Evolutionary conservation across 2,329 filamentous ascomycete genomes (phyloP), one percentile per base, ranked within the genome.

Genomic region (Neonectria coccinea): DNA sequence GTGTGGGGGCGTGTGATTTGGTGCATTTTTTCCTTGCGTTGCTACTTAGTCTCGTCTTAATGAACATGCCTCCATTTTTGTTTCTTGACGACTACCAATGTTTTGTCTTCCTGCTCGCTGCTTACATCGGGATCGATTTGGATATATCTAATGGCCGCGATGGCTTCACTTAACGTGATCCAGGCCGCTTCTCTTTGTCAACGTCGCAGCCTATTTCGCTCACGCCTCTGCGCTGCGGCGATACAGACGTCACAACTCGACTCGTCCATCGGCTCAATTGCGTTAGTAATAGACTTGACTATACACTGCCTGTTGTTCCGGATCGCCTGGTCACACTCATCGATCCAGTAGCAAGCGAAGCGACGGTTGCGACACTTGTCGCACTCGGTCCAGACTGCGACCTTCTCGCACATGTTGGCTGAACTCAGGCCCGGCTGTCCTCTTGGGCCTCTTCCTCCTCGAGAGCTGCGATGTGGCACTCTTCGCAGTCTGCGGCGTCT

Each of bases 1-100:
- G 36, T 47, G 52, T 52, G 44, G 41, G 54, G 50, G 50, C 50
- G 44, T 55, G 58, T 50, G 45, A 59, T 55, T 27, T 62, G 54
- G 41, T 53, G 42, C 54, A 41, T 31, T 52, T 53, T 64, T 56
- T 41, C 51, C 39, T 53, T 45, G 55, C 59, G 44, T 51, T 55
- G 52, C 56, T 58, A 59, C 59, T 59, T 63, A 56, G 53, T 59
- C 53, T 65, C 58, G 63, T 72, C 53, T 62, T 72, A 71, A 72
- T 72, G 67, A 70, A 59, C 50, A 72, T 63, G 70, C 56, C 63
- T 56, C 33, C 59, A 55, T 66, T 69, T 66, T 59, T 56, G 36
- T 42, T 72, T 69, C 61, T 67, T 48, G 57, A 51, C 29, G 51
- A 62, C 18, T 45, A 41, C 53, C 27, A 20, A 56, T 39, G 53